These are phyloP conservation scores for Carpinus fangiana DNA, from an alignment of 306 rosid species.

Conservation along the genomic window DNA sequence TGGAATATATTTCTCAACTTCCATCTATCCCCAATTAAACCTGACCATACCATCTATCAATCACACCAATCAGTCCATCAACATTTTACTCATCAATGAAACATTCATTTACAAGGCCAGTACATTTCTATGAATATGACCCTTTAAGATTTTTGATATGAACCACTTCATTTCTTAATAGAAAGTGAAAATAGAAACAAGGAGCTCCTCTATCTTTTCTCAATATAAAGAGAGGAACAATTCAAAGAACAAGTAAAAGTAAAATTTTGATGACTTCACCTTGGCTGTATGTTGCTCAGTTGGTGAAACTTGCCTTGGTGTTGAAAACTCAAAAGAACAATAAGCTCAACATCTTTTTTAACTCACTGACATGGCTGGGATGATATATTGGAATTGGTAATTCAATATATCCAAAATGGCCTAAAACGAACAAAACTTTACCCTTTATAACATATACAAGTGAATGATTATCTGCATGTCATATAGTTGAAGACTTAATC, in stretches of 20 bases:
- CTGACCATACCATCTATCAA: slow-evolving; percentile 20
- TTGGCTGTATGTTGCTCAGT: too few species aligned
- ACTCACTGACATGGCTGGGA: slow-evolving; percentile 77
- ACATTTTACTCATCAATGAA: slow-evolving; percentile 12
- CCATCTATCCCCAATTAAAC: slow-evolving; percentile 26
- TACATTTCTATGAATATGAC: background rate
- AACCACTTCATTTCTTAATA: background rate
- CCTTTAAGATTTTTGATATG: background rate
- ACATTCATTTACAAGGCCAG: background rate
- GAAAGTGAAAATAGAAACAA: slow-evolving; percentile 1
- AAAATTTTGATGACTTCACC: background rate
- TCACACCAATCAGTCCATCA: background rate
- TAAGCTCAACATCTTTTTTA: slow-evolving; percentile 66
- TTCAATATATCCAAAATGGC: slow-evolving; percentile 89
- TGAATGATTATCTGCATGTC: background rate
- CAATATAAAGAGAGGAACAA: background rate
- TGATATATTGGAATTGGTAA: slow-evolving; percentile 83
- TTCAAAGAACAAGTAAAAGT: background rate
- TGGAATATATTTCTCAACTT: slow-evolving; percentile 28
- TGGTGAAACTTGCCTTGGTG: too few species aligned
- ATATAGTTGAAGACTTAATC: background rate
- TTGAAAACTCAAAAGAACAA: background rate
- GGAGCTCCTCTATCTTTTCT: background rate
- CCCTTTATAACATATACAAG: background rate
- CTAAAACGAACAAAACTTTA: slow-evolving; percentile 46